These are phyloP conservation scores for Leonotis leonurus DNA, from an alignment of 257 asterid genomes.

Conservation along the genomic window DNA sequence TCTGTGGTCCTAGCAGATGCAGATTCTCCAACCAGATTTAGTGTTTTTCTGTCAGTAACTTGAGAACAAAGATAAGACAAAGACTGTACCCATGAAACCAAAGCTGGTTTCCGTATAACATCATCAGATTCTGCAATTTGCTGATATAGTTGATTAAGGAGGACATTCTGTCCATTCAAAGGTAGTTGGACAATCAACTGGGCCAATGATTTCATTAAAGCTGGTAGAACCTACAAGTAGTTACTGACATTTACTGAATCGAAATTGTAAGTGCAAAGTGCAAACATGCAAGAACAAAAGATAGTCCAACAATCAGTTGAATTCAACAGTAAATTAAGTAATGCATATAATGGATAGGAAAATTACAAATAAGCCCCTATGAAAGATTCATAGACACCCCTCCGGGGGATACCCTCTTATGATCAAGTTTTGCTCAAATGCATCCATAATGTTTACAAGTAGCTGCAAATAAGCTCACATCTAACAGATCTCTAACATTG, in stretches of 20 bases:
- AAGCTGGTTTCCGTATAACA: constrained; percentile 65
- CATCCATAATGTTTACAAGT: too few relatives aligned
- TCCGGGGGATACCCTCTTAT: too few relatives aligned
- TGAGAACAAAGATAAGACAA: constrained; percentile 63
- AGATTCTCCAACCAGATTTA: constrained; percentile 17
- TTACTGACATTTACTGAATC: not conserved
- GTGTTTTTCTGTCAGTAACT: constrained; percentile 16
- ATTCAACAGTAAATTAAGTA: too few relatives aligned
- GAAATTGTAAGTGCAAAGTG: not conserved
- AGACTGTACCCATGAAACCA: constrained; percentile 84
- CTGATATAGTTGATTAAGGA: constrained; percentile 61
- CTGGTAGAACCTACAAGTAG: constrained; percentile 54
- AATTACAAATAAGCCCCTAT: too few relatives aligned
- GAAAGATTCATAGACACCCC: too few relatives aligned
- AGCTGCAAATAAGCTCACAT: too few relatives aligned
- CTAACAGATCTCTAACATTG: too few relatives aligned
- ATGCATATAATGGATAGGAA: too few relatives aligned
- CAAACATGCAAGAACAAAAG: too few relatives aligned
- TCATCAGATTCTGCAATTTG: constrained; percentile 83
- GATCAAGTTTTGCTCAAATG: too few relatives aligned
- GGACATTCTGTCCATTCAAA: constrained; percentile 35
- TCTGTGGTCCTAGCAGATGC: constrained; percentile 4
- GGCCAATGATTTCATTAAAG: constrained; percentile 67
- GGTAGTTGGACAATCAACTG: constrained; percentile 52
- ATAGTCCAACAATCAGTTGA: too few relatives aligned